Conservation (phyloP, 805 yeast genomes). For the Pichia californica region DNA sequence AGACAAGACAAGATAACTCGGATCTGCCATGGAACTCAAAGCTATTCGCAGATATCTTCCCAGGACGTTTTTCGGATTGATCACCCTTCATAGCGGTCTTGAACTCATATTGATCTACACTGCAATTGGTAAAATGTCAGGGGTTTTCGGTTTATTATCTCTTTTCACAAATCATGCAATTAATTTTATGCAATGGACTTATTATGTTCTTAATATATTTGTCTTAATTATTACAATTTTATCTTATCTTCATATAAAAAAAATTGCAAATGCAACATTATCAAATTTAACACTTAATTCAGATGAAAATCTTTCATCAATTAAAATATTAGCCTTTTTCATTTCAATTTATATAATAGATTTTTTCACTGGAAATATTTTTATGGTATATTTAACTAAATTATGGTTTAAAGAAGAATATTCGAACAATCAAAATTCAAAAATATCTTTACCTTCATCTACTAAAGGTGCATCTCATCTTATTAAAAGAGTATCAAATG, state of each 20-base stretch:
- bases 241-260: slow-evolving; percentile 1
- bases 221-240: slow-evolving; percentile 51
- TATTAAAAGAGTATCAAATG: slow-evolving; percentile 17
- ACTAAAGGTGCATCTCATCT: not conserved
- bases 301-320: slow-evolving; percentile 25
- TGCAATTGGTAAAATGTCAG: slow-evolving; percentile 81
- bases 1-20: too few relatives aligned
- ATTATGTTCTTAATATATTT: slow-evolving; percentile 58
- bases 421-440: not conserved
- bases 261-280: not conserved
- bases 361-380: slow-evolving; percentile 57
- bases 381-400: slow-evolving; percentile 66
- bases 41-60: slow-evolving; percentile 7
- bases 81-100: slow-evolving; percentile 84
- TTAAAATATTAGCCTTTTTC: slow-evolving; percentile 56
- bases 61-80: slow-evolving; percentile 57
- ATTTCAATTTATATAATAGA: slow-evolving; percentile 61
- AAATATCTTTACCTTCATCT: not conserved
- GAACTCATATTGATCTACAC: slow-evolving; percentile 73
- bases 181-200: slow-evolving; percentile 74
- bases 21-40: slow-evolving; percentile 1
- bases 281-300: slow-evolving; percentile 38
- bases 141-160: slow-evolving; percentile 80
- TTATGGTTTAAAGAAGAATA: slow-evolving; percentile 53
- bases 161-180: slow-evolving; percentile 86